Conservation (phyloP, 78 protist genomes). For the Pigoraptor vietnamica region DNA sequence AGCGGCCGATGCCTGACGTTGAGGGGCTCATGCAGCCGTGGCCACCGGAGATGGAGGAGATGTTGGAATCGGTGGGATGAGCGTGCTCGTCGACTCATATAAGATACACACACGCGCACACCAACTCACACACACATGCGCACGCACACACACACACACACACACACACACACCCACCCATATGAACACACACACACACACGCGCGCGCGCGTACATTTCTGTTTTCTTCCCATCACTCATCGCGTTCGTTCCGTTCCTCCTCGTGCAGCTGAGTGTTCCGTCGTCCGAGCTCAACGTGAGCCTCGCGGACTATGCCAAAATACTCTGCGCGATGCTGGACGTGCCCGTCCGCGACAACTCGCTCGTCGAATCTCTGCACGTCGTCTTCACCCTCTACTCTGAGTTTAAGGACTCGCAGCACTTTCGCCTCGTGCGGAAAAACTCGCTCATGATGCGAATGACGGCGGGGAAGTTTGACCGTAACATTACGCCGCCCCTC, state of each 20-base stretch:
- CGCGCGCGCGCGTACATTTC: neutral
- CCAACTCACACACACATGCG: too few species aligned
- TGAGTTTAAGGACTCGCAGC: neutral
- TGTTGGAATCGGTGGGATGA: neutral
- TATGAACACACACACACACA: neutral
- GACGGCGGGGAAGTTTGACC: neutral
- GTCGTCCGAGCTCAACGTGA: neutral
- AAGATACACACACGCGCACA: too few species aligned
- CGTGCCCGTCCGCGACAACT: neutral
- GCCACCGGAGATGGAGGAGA: neutral
- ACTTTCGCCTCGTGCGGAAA: neutral
- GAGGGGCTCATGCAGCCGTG: constrained; percentile 8
- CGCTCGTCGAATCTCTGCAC: neutral
- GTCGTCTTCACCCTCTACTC: neutral
- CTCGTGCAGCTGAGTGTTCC: neutral
- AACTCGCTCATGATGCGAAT: neutral
- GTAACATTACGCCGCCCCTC: neutral
- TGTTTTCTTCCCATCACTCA: too few species aligned
- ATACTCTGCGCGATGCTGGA: neutral
- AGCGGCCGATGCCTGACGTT: neutral
- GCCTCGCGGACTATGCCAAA: neutral
- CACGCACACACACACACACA: too few species aligned
- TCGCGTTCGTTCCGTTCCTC: neutral
- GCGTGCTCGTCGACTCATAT: too few species aligned
- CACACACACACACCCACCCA: too few species aligned